Percentiles rank a stretch among this genome's conserved stretches.
Evolutionary conservation across 139 green algal species (phyloP).

Genomic region (Trebouxia sp.): DNA sequence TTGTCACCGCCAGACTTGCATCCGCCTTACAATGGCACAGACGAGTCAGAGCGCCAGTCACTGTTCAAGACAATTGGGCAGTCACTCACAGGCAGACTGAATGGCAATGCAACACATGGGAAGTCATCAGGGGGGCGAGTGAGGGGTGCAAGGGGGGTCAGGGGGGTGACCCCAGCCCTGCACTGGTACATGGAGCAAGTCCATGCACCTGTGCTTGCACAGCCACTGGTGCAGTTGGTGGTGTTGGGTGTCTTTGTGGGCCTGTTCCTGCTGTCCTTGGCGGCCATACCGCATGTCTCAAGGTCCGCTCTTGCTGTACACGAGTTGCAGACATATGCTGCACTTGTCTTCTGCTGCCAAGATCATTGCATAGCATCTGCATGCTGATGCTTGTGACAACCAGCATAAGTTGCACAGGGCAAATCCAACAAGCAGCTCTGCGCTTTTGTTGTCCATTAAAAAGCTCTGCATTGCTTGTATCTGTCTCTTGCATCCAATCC

Average conservation of each 20-base stretch:
- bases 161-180: slow-evolving; percentile 34
- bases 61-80: neutral
- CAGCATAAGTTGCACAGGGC: neutral
- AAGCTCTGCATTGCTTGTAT: no score
- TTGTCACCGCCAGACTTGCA: neutral
- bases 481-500: neutral
- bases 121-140: neutral
- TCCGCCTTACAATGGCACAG: neutral
- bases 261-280: slow-evolving; percentile 38
- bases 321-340: no score
- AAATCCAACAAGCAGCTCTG: no score
- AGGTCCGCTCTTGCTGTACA: no score
- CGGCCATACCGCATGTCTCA: slow-evolving; percentile 46
- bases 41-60: neutral
- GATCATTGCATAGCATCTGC: neutral
- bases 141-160: neutral
- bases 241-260: slow-evolving; percentile 56
- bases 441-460: no score
- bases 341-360: no score
- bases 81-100: neutral
- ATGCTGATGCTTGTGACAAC: neutral
- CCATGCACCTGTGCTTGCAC: slow-evolving; percentile 60
- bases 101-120: neutral
- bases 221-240: slow-evolving; percentile 46
- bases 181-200: slow-evolving; percentile 62